phyloP scores from a whole-genome alignment of 2,329 filamentous ascomycete genomes.

The Sphaerulina vaccinii region DNA sequence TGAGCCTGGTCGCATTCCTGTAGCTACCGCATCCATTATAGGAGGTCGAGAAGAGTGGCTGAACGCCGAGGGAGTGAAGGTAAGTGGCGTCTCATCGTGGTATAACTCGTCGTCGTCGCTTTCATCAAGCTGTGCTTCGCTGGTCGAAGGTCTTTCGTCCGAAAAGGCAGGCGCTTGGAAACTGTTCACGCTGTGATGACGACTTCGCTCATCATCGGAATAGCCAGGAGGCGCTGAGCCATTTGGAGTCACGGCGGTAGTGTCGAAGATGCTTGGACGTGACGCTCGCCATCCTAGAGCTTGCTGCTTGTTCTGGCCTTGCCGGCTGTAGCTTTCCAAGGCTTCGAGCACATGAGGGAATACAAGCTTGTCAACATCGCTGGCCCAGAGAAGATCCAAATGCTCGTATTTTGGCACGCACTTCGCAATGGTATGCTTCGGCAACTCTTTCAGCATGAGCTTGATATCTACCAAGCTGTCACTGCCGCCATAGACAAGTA shows the following conservation, averaged over 20 bases:
- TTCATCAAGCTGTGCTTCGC: constrained; percentile 32
- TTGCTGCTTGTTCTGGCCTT: constrained; percentile 27
- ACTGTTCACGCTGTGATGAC: constrained; percentile 15
- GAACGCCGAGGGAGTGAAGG: constrained; percentile 21
- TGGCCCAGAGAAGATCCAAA: constrained; percentile 92
- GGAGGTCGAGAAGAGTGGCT: constrained; percentile 20
- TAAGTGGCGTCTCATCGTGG: constrained; percentile 20
- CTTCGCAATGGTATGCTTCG: constrained; percentile 77
- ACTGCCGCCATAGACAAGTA: constrained; percentile 87
- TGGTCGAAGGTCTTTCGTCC: constrained; percentile 24
- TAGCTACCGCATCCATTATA: constrained; percentile 6
- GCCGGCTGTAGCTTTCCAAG: constrained; percentile 62
- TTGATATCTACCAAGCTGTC: constrained; percentile 94
- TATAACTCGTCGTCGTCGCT: constrained; percentile 30
- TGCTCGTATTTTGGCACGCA: constrained; percentile 94
- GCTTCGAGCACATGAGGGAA: constrained; percentile 92
- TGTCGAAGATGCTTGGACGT: constrained; percentile 29
- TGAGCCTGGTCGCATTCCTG: constrained; percentile 20
- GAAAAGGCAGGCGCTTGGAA: constrained; percentile 21
- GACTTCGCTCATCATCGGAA: constrained; percentile 30
- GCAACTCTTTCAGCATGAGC: constrained; percentile 86
- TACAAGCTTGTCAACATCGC: constrained; percentile 77
- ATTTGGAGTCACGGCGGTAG: constrained; percentile 18
- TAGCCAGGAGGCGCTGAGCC: constrained; percentile 32
- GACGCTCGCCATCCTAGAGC: constrained; percentile 23